Base-by-base conservation (phyloP, 2,329 filamentous ascomycete genomes). In the Colletotrichum sidae region DNA sequence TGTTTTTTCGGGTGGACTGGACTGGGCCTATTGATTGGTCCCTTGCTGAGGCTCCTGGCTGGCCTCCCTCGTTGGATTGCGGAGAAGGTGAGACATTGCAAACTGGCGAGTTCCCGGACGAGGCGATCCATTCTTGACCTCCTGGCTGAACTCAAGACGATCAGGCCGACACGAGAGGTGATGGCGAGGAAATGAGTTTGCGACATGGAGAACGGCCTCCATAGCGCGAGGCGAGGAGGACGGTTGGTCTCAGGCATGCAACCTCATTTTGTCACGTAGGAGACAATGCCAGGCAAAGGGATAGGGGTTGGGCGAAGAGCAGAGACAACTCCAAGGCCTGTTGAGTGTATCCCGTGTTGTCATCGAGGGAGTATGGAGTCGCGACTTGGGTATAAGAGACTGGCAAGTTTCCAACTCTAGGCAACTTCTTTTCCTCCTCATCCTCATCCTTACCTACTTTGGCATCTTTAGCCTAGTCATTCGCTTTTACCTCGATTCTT, bases 41-140 rank as follows among this genome's bases (percentile, higher is more conserved):
- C 52, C 63, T 63, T 66, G 52, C 33, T 62, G 58, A 47, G 52
- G 11, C 41, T 42, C 45, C 39, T 15, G 52, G 25, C 25, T 38
- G 12, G 25, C 44, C 63, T 56, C 63, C 53, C 53, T 66, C 58
- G 47, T 57, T 66, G 63, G 58, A 63, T 57, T 63, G 63, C 47
- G 63, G 63, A 56, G 58, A 62, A 50, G 38, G 52, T 66, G 58
- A 66, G 63, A 66, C 63, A 66, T 8, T 50, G 47, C 42, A 15
- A 54, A 39, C 42, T 52, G 42, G n/a, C 25, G 57, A 65, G 51
- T 42, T 61, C 57, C 46, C 42, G 34, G n/a, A 35, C 33, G 25
- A 52, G 59, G 53, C 41, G 63, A 66, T 66, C 63, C 58, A 66
- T 66, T 63, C 63, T 56, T 66, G 33, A 63, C 58, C 47, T 55